Base-by-base conservation (phyloP, 2,329 filamentous ascomycete genomes). In the Aspergillus pseudoterreus region DNA sequence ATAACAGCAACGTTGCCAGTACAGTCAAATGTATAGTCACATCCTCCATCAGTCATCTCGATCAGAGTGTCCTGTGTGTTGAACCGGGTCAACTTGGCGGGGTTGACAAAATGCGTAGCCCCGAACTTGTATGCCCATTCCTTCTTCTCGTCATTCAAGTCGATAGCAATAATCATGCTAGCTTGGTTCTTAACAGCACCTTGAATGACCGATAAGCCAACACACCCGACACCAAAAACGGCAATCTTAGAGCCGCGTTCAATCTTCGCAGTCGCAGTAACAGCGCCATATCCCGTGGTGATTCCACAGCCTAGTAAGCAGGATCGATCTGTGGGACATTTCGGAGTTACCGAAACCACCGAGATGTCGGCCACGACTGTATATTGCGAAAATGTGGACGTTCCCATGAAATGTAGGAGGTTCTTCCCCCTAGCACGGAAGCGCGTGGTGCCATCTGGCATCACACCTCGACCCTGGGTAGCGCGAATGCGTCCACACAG, bases 1-100 rank as follows among this genome's bases (percentile, higher is more conserved):
- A 96, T 99, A 51, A 99, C 94, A 62, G 85, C 83, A 49, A 97
- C 92, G 67, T 97, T 97, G 54, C 94, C 94, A 8, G 94, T 99
- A 81, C 94, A 97, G 78, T 97, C 94, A 71, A 99, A 99, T 43
- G 94, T 97, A 80, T 96, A 97, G 78, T 99, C 94, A 71, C 91
- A 95, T 47, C 94, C 94, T 59, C 94, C 94, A 66, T 97, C 94
- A 1, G 94, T 97, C 87, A 97, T 91, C 75, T 97, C 92, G 62
- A 97, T 84, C 58, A 99, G 82, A 78, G 92, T 87, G 68, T 96
- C 90, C 64, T 95, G 90, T 62, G 97, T 87, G 54, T 82, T 90
- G 80, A 92, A 87, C 50, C 65, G 62, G 56, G 80, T 82, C 61
- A 92, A 77, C 73, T 92, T 86, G 53, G 81, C 85, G 38, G 94